Conservation (phyloP, 1,284 basidiomycete genomes). For the Pseudomicrostroma phylloplanum region DNA sequence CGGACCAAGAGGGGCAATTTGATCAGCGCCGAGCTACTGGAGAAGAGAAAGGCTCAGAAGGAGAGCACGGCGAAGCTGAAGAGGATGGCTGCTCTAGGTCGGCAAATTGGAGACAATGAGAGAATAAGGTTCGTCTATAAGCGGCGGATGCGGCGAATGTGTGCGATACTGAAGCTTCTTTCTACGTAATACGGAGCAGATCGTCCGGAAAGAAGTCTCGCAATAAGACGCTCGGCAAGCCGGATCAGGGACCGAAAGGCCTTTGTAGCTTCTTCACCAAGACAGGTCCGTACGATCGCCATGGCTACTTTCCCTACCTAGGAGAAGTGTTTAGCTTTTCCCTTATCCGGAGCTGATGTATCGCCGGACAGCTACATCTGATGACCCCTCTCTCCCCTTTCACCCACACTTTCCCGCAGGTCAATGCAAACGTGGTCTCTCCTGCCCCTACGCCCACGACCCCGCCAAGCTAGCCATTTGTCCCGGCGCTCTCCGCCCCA, state of each 20-base stretch:
- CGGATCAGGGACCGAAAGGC: conserved; percentile 15
- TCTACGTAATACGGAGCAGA: background rate
- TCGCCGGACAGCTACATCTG: no score
- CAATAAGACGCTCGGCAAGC: conserved; percentile 4
- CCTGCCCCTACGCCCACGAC: conserved; percentile 45
- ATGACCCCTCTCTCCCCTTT: background rate
- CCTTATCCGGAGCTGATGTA: no score
- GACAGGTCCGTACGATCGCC: conserved; percentile 20
- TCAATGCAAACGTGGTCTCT: conserved; percentile 41
- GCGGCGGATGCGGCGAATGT: background rate
- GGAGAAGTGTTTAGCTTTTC: no score
- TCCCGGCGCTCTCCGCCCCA: conserved; percentile 35
- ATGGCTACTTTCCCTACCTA: background rate
- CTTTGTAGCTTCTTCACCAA: conserved; percentile 39
- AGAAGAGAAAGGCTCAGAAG: conserved; percentile 32
- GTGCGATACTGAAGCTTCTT: background rate
- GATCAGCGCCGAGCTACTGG: conserved; percentile 45
- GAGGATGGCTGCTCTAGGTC: conserved; percentile 30
- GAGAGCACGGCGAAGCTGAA: conserved; percentile 27
- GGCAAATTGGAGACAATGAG: conserved; percentile 20
- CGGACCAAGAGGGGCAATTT: conserved; percentile 53
- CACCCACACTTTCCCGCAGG: conserved; percentile 16
- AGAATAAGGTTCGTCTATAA: conserved; percentile 1
- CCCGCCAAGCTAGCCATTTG: conserved; percentile 39
- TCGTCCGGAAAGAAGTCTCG: background rate